phyloP scores from a whole-genome alignment of 345 rosid genomes.

The Boechera divaricarpa region DNA sequence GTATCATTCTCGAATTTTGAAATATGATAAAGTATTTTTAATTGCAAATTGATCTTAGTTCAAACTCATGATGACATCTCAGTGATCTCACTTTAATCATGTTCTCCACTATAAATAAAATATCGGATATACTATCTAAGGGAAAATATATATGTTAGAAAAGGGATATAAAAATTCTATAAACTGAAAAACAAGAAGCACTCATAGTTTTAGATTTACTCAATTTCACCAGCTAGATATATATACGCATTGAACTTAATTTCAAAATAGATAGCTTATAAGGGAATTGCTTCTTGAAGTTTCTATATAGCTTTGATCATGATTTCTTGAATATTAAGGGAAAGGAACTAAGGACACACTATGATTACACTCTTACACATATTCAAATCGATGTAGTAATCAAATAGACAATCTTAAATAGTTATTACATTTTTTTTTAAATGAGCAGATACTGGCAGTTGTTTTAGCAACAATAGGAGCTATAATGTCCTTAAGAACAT shows the following conservation, averaged over 20 bases:
- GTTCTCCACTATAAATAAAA: constrained; percentile 30
- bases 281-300: constrained; percentile 24
- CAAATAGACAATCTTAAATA: background rate
- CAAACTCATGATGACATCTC: constrained; percentile 40
- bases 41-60: constrained; percentile 10
- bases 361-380: constrained; percentile 38
- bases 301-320: constrained; percentile 40
- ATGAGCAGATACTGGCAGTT: constrained; percentile 61
- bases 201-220: constrained; percentile 38
- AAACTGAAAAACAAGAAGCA: constrained; percentile 26
- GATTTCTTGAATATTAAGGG: constrained; percentile 46
- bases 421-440: background rate
- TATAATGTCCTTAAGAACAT: constrained; percentile 71
- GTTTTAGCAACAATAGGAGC: constrained; percentile 78
- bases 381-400: constrained; percentile 9
- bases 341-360: constrained; percentile 21
- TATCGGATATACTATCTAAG: constrained; percentile 8
- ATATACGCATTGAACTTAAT: constrained; percentile 19
- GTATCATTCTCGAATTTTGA: background rate
- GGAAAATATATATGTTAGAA: background rate
- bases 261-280: constrained; percentile 34
- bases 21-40: background rate
- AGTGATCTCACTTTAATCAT: constrained; percentile 31
- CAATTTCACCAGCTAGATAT: constrained; percentile 37
- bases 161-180: background rate